Base-by-base conservation (phyloP, 331 rosid genomes). In the Quercus phellos region DNA sequence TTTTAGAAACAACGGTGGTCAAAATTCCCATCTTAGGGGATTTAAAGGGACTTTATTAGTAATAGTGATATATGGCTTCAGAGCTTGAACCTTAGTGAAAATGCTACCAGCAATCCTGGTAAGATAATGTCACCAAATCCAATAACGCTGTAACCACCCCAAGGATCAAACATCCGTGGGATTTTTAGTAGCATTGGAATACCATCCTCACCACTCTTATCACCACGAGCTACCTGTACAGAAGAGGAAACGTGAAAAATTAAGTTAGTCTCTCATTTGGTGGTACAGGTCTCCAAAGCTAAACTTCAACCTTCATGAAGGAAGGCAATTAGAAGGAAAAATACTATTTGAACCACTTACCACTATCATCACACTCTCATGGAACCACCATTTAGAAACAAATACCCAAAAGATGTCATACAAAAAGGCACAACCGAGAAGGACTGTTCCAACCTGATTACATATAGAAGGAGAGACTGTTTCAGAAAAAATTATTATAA, bases 311-410 rank as follows among this genome's bases (percentile, higher is more conserved):
- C 78, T 51, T 50, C 58, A 64, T 16, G 43, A 42, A 76, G 51
- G 70, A 30, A 73, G 64, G 74, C 51, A 64, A 29, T 24, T 3
- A 75, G 63, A 17, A 54, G 77, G 58, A 38, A 74, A 66, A 50
- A 69, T 24, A 69, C 58, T 50, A 64, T 74, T 29, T 74, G 68
- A 78, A 80, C 73, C 60, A 91, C 99, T 86, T 73, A 93, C 99
- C 94, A 93, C 99, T 90, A 95, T 95, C 99, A 95, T 95, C 84
- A 95, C 99, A 51, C 99, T 95, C 92, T 95, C 97, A 76, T 90
- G 92, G 89, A 95, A 95, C 99, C 93, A 93, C 97, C 88, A 80
- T 80, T 95, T 93, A 12, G 99, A 95, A 79, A 95, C 93, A 24
- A 95, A 95, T 21, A 93, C 99, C 98, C 98, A 95, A 77, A 95